These are phyloP conservation scores for Letharia columbiana DNA, from an alignment of 495 filamentous ascomycete species.

Conservation along the genomic window DNA sequence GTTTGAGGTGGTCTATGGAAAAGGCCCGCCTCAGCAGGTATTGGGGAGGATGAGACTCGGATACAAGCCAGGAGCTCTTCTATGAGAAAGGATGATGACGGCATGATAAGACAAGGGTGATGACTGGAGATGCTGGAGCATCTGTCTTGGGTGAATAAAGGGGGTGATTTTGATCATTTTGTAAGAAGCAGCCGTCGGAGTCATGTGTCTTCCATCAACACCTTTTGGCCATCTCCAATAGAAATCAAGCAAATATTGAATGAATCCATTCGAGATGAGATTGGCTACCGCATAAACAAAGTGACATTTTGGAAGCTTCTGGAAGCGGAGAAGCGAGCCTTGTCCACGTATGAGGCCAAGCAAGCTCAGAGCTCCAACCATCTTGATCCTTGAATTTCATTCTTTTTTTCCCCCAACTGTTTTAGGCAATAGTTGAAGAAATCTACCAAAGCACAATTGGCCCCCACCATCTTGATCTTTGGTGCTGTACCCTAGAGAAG, in stretches of 20 bases:
- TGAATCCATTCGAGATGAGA: not conserved
- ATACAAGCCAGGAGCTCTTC: too few relatives aligned
- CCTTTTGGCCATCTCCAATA: not conserved
- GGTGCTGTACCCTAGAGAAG: not conserved
- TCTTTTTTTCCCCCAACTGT: not conserved
- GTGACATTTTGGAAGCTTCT: not conserved
- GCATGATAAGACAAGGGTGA: not conserved
- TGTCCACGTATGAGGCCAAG: not conserved
- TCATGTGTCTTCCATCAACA: not conserved
- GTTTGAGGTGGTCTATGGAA: not conserved
- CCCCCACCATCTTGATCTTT: not conserved
- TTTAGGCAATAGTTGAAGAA: not conserved
- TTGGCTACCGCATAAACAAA: not conserved
- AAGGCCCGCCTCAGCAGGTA: not conserved
- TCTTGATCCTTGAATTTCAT: not conserved
- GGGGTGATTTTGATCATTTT: not conserved
- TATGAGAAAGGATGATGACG: not conserved
- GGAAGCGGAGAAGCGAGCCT: constrained; percentile 3
- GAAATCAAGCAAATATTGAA: not conserved
- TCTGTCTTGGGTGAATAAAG: not conserved
- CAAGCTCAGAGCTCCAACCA: not conserved
- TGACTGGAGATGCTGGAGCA: not conserved
- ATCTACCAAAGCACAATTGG: too few relatives aligned
- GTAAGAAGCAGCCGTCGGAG: not conserved
- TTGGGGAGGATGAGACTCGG: not conserved